A percentile compares a stretch with the other conserved stretches of the same genome.
Conservation (phyloP, 768 basidiomycete species). For the Tricholomella constricta region DNA sequence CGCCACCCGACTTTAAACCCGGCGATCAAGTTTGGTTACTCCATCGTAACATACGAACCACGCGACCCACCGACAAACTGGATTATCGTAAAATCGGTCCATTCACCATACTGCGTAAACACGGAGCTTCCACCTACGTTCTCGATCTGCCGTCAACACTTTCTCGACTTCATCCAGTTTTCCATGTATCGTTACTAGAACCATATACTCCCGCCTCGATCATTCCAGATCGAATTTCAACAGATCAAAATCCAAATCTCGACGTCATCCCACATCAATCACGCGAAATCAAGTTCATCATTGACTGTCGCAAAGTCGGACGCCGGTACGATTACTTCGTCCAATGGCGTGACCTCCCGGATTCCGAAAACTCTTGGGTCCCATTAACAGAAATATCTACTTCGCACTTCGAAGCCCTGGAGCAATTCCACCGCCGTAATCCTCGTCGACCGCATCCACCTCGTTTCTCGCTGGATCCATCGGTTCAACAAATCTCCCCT, state of each 20-base stretch:
- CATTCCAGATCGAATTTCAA: not conserved
- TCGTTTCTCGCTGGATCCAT: not conserved
- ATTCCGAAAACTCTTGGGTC: conserved; percentile 18
- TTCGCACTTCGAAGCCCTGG: conserved; percentile 4
- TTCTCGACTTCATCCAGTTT: conserved; percentile 4
- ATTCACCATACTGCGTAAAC: not conserved
- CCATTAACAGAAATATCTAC: conserved; percentile 6
- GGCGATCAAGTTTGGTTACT: conserved; percentile 5
- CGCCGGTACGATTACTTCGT: conserved; percentile 7
- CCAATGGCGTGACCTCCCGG: not conserved
- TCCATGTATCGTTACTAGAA: conserved; percentile 3
- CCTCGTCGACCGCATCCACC: conserved; percentile 4
- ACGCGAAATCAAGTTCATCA: not conserved
- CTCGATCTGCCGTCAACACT: conserved; percentile 1
- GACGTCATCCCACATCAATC: conserved; percentile 1
- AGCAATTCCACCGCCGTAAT: not conserved
- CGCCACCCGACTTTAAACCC: conserved; percentile 1
- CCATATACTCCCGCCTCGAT: not conserved
- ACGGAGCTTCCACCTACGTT: not conserved
- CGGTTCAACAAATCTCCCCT: too few relatives aligned
- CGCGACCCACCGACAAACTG: conserved; percentile 1
- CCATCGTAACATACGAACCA: conserved; percentile 4
- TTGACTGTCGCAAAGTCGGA: conserved; percentile 8
- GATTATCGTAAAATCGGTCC: conserved; percentile 5
- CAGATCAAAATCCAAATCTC: not conserved